A percentile compares a stretch with the other conserved stretches of the same genome.
Evolutionary conservation across 805 yeast genomes (phyloP).

Genomic region (Ogataea angusta): DNA sequence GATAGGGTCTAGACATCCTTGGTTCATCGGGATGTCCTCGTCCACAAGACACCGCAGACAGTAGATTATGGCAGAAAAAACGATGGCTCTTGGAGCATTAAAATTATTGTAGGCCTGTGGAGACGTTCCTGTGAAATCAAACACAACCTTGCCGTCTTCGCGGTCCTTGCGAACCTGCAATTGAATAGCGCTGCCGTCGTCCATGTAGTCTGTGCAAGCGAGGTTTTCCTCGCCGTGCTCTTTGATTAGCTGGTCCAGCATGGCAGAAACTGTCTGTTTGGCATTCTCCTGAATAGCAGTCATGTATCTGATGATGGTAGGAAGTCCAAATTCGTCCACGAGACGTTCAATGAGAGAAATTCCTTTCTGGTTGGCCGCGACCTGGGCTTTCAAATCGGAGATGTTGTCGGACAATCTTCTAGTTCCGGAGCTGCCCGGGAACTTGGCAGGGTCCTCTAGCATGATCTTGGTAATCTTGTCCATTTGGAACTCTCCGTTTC

Average conservation of each 20-base stretch:
- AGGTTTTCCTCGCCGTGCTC: constrained; percentile 41
- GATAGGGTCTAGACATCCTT: constrained; percentile 85
- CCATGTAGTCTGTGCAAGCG: constrained; percentile 64
- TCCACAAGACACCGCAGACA: constrained; percentile 81
- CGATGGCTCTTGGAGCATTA: constrained; percentile 90
- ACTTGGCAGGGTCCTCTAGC: constrained; percentile 70
- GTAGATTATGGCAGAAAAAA: constrained; percentile 84
- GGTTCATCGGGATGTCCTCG: constrained; percentile 87
- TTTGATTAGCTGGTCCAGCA: constrained; percentile 43
- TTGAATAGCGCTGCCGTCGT: constrained; percentile 70
- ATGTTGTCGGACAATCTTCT: constrained; percentile 80
- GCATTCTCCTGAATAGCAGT: constrained; percentile 79
- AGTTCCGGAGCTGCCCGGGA: constrained; percentile 87
- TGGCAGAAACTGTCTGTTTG: constrained; percentile 59
- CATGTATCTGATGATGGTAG: constrained; percentile 70
- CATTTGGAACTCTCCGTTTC: constrained; percentile 72
- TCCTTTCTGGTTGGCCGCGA: constrained; percentile 87
- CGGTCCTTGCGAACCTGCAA: constrained; percentile 48
- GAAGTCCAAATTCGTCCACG: constrained; percentile 58
- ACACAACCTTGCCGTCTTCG: constrained; percentile 53
- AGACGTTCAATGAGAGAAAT: constrained; percentile 59
- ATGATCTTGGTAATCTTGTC: constrained; percentile 60
- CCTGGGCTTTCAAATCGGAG: constrained; percentile 80
- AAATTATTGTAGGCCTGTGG: constrained; percentile 85
- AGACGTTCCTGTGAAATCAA: constrained; percentile 85